A percentile compares a stretch with the other conserved stretches of the same genome.
Evolutionary conservation across 148 eudicot genomes (phyloP).

Genomic region (Beta vulgaris): DNA sequence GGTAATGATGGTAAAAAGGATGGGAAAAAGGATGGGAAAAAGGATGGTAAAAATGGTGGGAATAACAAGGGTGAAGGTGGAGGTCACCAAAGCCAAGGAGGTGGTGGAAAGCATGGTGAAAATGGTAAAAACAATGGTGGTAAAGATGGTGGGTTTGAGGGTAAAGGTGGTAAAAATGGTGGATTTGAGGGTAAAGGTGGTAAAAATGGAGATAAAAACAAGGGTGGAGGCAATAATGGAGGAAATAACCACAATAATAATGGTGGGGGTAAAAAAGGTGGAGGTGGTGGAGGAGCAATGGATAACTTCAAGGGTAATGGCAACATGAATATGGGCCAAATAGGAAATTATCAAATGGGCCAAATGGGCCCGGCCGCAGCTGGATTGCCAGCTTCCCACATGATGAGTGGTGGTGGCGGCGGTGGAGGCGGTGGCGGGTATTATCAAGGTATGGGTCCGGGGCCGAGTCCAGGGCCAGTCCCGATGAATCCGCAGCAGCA

Average conservation of each 20-base stretch:
- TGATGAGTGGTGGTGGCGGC: conserved; percentile 25
- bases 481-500: conserved; percentile 53
- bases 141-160: conserved; percentile 13
- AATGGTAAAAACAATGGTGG: conserved; percentile 32
- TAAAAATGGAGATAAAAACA: conserved; percentile 24
- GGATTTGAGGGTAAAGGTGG: conserved; percentile 27
- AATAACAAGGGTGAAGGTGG: conserved; percentile 24
- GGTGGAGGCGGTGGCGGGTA: conserved; percentile 36
- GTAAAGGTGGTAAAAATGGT: conserved; percentile 30
- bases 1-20: conserved; percentile 38
- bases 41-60: conserved; percentile 25
- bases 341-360: conserved; percentile 48
- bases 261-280: conserved; percentile 20
- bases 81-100: too few species aligned
- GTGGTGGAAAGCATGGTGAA: conserved; percentile 31
- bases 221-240: conserved; percentile 18
- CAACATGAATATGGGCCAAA: conserved; percentile 37
- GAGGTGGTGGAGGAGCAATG: conserved; percentile 34
- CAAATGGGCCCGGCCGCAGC: conserved; percentile 54
- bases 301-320: conserved; percentile 23
- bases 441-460: conserved; percentile 51
- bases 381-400: conserved; percentile 45
- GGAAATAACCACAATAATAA: conserved; percentile 9
- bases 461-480: conserved; percentile 39
- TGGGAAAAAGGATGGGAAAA: conserved; percentile 31